These are phyloP conservation scores for Nicotiana attenuata DNA, from an alignment of 257 asterid genomes.

Conservation along the genomic window DNA sequence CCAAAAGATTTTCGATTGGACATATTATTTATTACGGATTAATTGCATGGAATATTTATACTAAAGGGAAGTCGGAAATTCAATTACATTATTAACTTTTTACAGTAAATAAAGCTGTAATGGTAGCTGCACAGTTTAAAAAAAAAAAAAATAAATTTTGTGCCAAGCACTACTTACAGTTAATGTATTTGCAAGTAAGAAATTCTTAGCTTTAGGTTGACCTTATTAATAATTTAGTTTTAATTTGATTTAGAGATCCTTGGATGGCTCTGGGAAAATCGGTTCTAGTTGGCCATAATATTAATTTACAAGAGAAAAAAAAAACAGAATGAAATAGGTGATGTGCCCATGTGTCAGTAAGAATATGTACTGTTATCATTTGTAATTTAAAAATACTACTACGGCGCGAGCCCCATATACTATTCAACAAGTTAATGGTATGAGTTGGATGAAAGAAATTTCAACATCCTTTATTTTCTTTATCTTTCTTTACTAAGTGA, in stretches of 20 bases:
- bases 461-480: constrained; percentile 32
- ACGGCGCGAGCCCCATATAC: neutral
- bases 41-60: no score
- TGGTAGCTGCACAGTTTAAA: neutral
- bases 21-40: no score
- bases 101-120: constrained; percentile 5
- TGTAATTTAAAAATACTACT: constrained; percentile 21
- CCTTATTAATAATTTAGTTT: neutral
- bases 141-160: neutral
- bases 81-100: neutral
- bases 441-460: constrained; percentile 42
- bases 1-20: neutral
- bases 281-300: constrained; percentile 14
- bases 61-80: neutral
- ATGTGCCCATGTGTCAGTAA: constrained; percentile 12
- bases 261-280: constrained; percentile 18
- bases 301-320: neutral
- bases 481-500: neutral
- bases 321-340: neutral
- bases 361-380: constrained; percentile 17
- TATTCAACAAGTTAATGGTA: constrained; percentile 8
- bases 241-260: constrained; percentile 18
- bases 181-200: constrained; percentile 21
- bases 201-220: constrained; percentile 21
- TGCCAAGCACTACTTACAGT: constrained; percentile 18